phyloP scores from a whole-genome alignment of 345 rosid genomes.

The Ceriops tagal region DNA sequence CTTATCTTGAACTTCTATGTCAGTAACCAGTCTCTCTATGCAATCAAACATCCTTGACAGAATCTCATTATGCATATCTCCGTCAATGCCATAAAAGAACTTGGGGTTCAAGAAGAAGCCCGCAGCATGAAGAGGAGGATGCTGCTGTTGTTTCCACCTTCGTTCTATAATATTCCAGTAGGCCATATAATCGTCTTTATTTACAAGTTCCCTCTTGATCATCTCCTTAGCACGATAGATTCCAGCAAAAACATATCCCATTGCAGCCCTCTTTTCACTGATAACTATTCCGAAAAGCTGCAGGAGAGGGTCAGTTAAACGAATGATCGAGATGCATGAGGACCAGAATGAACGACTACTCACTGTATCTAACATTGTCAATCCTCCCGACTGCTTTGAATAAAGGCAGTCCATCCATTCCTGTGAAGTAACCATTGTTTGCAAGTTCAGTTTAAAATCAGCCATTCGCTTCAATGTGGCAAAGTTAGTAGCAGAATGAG shows the following conservation, averaged over 20 bases:
- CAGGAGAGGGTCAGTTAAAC: conserved; percentile 61
- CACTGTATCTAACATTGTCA: conserved; percentile 57
- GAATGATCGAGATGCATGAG: conserved; percentile 45
- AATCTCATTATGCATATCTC: conserved; percentile 60
- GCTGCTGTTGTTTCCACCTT: conserved; percentile 69
- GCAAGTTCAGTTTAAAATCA: conserved; percentile 56
- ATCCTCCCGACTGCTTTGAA: conserved; percentile 71
- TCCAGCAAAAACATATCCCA: conserved; percentile 85
- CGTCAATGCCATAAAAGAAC: conserved; percentile 70
- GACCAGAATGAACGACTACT: conserved; percentile 79
- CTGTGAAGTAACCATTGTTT: conserved; percentile 76
- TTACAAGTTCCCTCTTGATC: conserved; percentile 64
- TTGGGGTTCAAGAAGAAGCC: conserved; percentile 93
- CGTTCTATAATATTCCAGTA: conserved; percentile 82
- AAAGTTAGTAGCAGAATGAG: conserved; percentile 67
- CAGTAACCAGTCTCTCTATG: conserved; percentile 78
- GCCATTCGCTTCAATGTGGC: conserved; percentile 54
- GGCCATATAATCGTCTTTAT: conserved; percentile 56
- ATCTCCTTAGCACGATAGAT: conserved; percentile 75
- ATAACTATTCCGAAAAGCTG: conserved; percentile 51
- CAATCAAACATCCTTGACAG: conserved; percentile 73
- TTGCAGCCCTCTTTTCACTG: conserved; percentile 70
- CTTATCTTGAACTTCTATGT: conserved; percentile 62
- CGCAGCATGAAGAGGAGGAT: conserved; percentile 77
- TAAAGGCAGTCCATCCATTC: conserved; percentile 75